These are phyloP conservation scores for Elongisporangium prolatum DNA, from an alignment of 352 stramenopile species.

Conservation along the genomic window DNA sequence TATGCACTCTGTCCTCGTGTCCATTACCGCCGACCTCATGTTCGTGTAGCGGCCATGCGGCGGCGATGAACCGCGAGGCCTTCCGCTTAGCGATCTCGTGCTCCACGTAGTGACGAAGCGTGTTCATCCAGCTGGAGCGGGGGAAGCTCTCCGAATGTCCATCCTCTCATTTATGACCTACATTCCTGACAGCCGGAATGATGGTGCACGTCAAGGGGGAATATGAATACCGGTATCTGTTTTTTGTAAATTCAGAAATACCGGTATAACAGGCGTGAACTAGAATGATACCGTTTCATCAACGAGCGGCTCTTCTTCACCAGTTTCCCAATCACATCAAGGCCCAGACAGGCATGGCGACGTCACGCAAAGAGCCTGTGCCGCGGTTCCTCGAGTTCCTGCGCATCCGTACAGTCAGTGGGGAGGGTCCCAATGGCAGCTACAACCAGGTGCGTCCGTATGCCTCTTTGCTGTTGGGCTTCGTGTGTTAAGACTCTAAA, in stretches of 20 bases:
- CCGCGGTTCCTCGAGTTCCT: constrained; percentile 74
- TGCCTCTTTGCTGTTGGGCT: neutral
- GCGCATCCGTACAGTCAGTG: constrained; percentile 70
- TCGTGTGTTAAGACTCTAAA: neutral
- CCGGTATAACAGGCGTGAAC: too few relatives aligned
- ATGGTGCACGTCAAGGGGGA: too few relatives aligned
- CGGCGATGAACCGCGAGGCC: constrained; percentile 75
- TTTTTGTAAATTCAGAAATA: too few relatives aligned
- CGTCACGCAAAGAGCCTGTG: constrained; percentile 23
- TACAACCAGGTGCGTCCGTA: constrained; percentile 46
- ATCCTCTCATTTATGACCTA: neutral
- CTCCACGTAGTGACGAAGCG: constrained; percentile 48
- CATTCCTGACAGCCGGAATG: neutral
- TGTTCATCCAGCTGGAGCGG: constrained; percentile 12
- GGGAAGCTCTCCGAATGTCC: neutral
- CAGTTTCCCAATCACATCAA: neutral
- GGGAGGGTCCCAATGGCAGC: constrained; percentile 50
- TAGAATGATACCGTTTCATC: neutral
- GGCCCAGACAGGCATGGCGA: constrained; percentile 8
- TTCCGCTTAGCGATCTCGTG: constrained; percentile 80
- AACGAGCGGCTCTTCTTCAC: neutral
- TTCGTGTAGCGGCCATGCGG: constrained; percentile 38
- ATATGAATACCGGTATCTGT: too few relatives aligned
- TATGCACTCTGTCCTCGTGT: constrained; percentile 18
- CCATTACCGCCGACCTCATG: constrained; percentile 1